phyloP scores from a whole-genome alignment of 148 eudicot genomes.

The Fallopia convolvulus region DNA sequence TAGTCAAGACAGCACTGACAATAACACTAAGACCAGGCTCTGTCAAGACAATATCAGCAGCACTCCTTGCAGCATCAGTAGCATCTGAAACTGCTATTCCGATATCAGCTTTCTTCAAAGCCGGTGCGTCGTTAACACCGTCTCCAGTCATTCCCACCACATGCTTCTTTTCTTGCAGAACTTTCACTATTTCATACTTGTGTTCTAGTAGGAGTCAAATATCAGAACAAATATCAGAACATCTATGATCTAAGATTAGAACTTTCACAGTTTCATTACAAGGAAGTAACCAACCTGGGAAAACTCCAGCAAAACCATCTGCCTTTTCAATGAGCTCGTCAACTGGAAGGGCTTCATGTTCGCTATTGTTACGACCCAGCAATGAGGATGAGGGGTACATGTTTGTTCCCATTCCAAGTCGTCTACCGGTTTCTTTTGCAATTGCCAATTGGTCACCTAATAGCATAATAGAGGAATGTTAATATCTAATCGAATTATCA shows the following conservation, averaged over 20 bases:
- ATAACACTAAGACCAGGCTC: slow-evolving; percentile 78
- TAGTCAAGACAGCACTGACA: slow-evolving; percentile 60
- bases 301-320: slow-evolving; percentile 69
- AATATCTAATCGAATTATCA: neutral
- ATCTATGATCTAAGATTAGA: neutral
- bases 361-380: slow-evolving; percentile 38
- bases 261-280: too few relatives aligned
- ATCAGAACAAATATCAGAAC: neutral
- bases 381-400: slow-evolving; percentile 62
- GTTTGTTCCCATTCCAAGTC: slow-evolving; percentile 68
- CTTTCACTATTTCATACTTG: slow-evolving; percentile 61
- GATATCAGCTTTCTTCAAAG: slow-evolving; percentile 71
- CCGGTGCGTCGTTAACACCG: slow-evolving; percentile 72
- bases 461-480: neutral
- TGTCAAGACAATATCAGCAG: slow-evolving; percentile 63
- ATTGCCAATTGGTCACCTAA: slow-evolving; percentile 65
- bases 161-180: slow-evolving; percentile 63
- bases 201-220: slow-evolving; percentile 36
- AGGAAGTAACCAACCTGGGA: slow-evolving; percentile 35
- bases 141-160: slow-evolving; percentile 72
- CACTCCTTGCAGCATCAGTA: slow-evolving; percentile 70
- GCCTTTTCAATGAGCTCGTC: slow-evolving; percentile 59
- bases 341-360: slow-evolving; percentile 43
- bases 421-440: slow-evolving; percentile 68
- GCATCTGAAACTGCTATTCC: slow-evolving; percentile 75